Conservation (phyloP, 495 filamentous ascomycete species). For the Hypoxylon lenormandii region DNA sequence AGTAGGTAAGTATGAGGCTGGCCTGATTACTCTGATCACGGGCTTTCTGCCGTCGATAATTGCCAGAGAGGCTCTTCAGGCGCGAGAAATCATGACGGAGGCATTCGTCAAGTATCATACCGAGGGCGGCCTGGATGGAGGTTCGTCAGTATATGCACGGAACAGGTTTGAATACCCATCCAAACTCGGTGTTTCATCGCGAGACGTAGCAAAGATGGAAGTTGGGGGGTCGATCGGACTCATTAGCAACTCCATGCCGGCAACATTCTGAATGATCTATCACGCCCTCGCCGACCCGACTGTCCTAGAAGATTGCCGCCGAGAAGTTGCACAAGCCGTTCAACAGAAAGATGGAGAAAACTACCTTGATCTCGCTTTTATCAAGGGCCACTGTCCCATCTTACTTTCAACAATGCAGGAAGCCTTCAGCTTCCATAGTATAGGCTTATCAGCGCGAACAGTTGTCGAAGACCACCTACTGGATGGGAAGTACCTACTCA, state of each 20-base stretch:
- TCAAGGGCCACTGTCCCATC: constrained; percentile 12
- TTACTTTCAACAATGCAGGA: constrained; percentile 20
- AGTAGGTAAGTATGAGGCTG: constrained; percentile 17
- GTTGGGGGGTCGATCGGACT: constrained; percentile 6
- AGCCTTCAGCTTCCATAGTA: constrained; percentile 11
- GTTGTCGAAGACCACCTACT: constrained; percentile 42
- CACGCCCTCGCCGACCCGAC: constrained; percentile 27
- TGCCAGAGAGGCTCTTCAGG: constrained; percentile 7
- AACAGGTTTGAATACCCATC: constrained; percentile 8
- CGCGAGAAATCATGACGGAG: constrained; percentile 4
- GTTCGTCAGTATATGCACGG: constrained; percentile 8
- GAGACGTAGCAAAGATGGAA: constrained; percentile 26
- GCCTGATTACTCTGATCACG: constrained; percentile 3
- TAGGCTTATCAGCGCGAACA: constrained; percentile 6
- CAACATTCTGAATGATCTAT: constrained; percentile 42
- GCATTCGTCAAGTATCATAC: constrained; percentile 14
- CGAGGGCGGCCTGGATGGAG: constrained; percentile 4
- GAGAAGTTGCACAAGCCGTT: background rate
- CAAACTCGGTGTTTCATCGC: background rate
- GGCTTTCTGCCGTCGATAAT: constrained; percentile 12
- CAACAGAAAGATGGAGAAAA: constrained; percentile 1
- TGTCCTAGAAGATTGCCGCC: constrained; percentile 6
- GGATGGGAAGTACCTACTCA: constrained; percentile 46
- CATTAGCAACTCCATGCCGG: constrained; percentile 33
- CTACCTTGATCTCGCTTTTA: constrained; percentile 2